A percentile compares a stretch with the other conserved stretches of the same genome.
These are phyloP conservation scores for Globisporangium paroecandrum DNA, from an alignment of 352 stramenopile species.

Conservation along the genomic window DNA sequence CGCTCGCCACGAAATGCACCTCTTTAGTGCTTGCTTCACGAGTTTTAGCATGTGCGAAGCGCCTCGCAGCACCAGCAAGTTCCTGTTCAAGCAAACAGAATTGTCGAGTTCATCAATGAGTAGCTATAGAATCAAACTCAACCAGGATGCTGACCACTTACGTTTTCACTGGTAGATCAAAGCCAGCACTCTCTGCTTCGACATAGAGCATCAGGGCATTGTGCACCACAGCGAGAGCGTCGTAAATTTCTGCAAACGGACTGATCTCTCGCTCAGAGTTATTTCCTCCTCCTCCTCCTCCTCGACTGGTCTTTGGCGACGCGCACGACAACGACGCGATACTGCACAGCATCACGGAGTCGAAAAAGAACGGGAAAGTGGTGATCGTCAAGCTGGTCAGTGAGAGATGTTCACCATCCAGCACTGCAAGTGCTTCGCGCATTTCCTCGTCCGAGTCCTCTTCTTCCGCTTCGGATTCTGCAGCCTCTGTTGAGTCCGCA, in stretches of 20 bases:
- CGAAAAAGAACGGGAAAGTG: slow-evolving; percentile 58
- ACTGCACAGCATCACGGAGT: slow-evolving; percentile 48
- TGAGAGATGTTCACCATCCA: slow-evolving; percentile 54
- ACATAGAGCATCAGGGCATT: slow-evolving; percentile 47
- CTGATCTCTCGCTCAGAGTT: slow-evolving; percentile 2
- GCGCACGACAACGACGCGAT: slow-evolving; percentile 46
- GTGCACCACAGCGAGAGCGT: slow-evolving; percentile 34
- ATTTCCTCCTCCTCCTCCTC: not conserved
- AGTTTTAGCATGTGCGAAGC: slow-evolving; percentile 36
- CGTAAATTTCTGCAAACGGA: slow-evolving; percentile 44
- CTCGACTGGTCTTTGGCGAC: slow-evolving; percentile 23
- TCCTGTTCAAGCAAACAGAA: slow-evolving; percentile 14
- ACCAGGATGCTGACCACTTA: slow-evolving; percentile 10
- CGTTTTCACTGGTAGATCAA: slow-evolving; percentile 51
- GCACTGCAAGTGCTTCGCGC: slow-evolving; percentile 23
- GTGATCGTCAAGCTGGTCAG: slow-evolving; percentile 64
- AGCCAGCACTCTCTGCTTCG: slow-evolving; percentile 43
- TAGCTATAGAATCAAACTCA: not conserved
- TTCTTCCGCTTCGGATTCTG: slow-evolving; percentile 22
- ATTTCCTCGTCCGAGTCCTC: slow-evolving; percentile 26
- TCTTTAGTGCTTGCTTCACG: slow-evolving; percentile 30
- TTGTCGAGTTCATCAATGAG: not conserved
- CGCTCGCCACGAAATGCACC: slow-evolving; percentile 45
- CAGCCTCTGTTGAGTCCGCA: slow-evolving; percentile 11
- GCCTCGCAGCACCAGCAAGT: slow-evolving; percentile 39